phyloP scores from a whole-genome alignment of 306 rosid genomes.

The Lathyrus oleraceus region DNA sequence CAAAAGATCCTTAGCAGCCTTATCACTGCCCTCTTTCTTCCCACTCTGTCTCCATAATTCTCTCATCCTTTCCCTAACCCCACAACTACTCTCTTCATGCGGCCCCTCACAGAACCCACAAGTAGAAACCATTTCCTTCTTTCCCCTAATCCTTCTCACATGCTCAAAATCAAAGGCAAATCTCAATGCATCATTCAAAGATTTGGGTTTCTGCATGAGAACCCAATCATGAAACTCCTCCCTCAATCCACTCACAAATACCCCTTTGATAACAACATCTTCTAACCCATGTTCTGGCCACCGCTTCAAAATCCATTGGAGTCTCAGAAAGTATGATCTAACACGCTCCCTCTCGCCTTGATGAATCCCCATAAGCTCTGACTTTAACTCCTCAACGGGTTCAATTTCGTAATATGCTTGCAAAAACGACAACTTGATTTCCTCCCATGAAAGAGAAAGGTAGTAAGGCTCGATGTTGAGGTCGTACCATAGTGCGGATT shows the following conservation, averaged over 20 bases:
- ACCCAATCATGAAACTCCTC: constrained; percentile 53
- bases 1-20: background rate
- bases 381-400: constrained; percentile 42
- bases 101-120: constrained; percentile 66
- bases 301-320: constrained; percentile 59
- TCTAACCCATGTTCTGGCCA: constrained; percentile 55
- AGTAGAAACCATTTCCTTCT: constrained; percentile 13
- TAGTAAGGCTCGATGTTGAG: constrained; percentile 67
- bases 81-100: too few relatives aligned
- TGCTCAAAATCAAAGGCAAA: constrained; percentile 56
- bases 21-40: constrained; percentile 26
- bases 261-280: constrained; percentile 45
- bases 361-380: constrained; percentile 50
- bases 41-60: constrained; percentile 41
- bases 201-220: constrained; percentile 51
- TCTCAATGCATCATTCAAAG: constrained; percentile 58
- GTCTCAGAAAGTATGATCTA: constrained; percentile 59
- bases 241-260: constrained; percentile 59
- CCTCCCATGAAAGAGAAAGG: constrained; percentile 59
- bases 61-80: constrained; percentile 51
- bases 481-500: constrained; percentile 72
- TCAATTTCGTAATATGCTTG: constrained; percentile 38
- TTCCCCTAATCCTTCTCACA: constrained; percentile 34
- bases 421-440: constrained; percentile 52
- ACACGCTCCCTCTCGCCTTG: constrained; percentile 51